phyloP scores from a whole-genome alignment of 2,329 filamentous ascomycete species.

The Verticillium nubilum region DNA sequence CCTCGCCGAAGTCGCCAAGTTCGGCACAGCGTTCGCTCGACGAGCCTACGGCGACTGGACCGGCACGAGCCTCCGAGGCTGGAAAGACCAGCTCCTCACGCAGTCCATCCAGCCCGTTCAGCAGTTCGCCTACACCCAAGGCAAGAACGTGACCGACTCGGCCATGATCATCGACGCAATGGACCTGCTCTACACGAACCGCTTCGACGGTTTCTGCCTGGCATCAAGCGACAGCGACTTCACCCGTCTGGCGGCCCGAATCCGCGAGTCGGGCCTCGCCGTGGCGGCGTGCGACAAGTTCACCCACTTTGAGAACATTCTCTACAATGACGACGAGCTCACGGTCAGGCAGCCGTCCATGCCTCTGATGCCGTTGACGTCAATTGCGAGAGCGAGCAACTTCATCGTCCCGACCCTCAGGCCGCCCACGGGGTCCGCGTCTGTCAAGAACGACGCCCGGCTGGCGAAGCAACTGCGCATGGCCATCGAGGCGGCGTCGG shows the following conservation, averaged over 20 bases:
- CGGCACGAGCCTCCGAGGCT: conserved; percentile 15
- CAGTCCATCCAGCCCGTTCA: conserved; percentile 25
- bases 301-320: conserved; percentile 18
- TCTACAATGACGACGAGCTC: conserved; percentile 1
- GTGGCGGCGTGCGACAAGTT: conserved; percentile 27
- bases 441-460: neutral
- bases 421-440: neutral
- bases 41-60: conserved; percentile 31
- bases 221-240: conserved; percentile 28
- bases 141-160: conserved; percentile 28
- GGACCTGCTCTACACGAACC: conserved; percentile 26
- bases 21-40: conserved; percentile 22
- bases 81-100: conserved; percentile 24
- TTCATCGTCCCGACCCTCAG: neutral
- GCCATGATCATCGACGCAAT: conserved; percentile 32
- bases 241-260: conserved; percentile 25
- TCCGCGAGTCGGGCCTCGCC: conserved; percentile 23
- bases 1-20: conserved; percentile 24
- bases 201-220: conserved; percentile 19
- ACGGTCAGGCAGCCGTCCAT: neutral
- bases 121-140: conserved; percentile 27
- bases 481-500: conserved; percentile 14
- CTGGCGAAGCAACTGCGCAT: neutral
- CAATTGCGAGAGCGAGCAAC: neutral
- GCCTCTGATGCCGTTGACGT: neutral